phyloP scores from a whole-genome alignment of 305 asterid genomes.

The Withania somnifera region DNA sequence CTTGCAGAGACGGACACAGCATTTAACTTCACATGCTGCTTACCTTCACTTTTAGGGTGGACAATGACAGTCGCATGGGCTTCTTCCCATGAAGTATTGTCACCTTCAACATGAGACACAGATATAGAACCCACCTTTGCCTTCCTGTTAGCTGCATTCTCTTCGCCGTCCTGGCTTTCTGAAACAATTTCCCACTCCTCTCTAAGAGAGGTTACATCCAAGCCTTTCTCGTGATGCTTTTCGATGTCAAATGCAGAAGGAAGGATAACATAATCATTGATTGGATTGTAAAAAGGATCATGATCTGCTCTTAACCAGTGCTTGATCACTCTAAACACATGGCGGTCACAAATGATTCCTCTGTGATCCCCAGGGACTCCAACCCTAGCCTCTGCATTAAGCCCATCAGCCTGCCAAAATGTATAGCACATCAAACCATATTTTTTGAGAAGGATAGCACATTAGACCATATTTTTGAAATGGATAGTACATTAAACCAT shows the following conservation, averaged over 20 bases:
- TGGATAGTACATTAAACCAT: neutral
- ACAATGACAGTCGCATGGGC: conserved; percentile 49
- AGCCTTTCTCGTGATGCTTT: conserved; percentile 40
- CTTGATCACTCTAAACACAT: conserved; percentile 75
- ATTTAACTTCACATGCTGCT: conserved; percentile 52
- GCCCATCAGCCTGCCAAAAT: conserved; percentile 67
- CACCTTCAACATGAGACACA: conserved; percentile 26
- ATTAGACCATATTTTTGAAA: too few species aligned
- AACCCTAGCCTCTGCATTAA: conserved; percentile 85
- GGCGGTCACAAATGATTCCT: conserved; percentile 72
- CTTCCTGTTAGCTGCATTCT: conserved; percentile 7
- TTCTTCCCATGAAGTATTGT: conserved; percentile 41
- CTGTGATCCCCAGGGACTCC: conserved; percentile 92
- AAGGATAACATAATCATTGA: conserved; percentile 74
- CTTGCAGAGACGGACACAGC: conserved; percentile 58
- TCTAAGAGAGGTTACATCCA: conserved; percentile 49
- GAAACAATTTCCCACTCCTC: conserved; percentile 90
- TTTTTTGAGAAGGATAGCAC: neutral
- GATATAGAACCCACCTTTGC: conserved; percentile 43
- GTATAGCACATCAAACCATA: neutral
- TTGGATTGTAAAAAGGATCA: conserved; percentile 86
- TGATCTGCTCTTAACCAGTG: conserved; percentile 95
- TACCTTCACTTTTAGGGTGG: conserved; percentile 44
- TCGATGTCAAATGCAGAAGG: conserved; percentile 72
- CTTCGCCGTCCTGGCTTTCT: conserved; percentile 21